These are phyloP conservation scores for Penicillium fimorum DNA, from an alignment of 495 filamentous ascomycete genomes.

Conservation along the genomic window DNA sequence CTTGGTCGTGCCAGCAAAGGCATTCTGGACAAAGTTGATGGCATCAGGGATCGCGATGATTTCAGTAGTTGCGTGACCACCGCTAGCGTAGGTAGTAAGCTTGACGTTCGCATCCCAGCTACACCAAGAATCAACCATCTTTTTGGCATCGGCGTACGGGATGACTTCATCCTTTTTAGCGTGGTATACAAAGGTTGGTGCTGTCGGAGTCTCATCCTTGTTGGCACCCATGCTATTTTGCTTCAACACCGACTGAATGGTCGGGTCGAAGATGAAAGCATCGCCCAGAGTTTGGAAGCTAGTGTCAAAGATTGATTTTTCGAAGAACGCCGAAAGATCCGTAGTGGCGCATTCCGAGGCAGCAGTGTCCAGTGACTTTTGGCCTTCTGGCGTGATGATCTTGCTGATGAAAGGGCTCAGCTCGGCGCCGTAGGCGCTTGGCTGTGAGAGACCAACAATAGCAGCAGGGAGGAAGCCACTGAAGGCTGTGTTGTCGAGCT, in stretches of 20 bases:
- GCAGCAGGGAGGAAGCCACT: constrained; percentile 33
- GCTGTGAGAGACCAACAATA: constrained; percentile 26
- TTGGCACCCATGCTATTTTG: constrained; percentile 28
- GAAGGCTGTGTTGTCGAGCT: constrained; percentile 27
- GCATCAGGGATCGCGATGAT: constrained; percentile 25
- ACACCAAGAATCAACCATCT: constrained; percentile 33
- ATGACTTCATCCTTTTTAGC: constrained; percentile 34
- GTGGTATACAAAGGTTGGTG: constrained; percentile 37
- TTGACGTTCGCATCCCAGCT: constrained; percentile 25
- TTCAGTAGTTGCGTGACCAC: constrained; percentile 34
- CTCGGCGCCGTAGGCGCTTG: constrained; percentile 33
- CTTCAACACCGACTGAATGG: constrained; percentile 19
- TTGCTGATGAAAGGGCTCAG: constrained; percentile 26
- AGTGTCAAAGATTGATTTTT: constrained; percentile 26
- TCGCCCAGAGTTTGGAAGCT: constrained; percentile 28
- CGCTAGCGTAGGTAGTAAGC: constrained; percentile 30
- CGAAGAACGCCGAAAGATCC: constrained; percentile 22
- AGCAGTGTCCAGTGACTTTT: constrained; percentile 15
- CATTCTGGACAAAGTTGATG: constrained; percentile 27
- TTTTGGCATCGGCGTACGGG: constrained; percentile 26
- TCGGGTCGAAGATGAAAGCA: constrained; percentile 24
- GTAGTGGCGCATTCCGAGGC: constrained; percentile 21
- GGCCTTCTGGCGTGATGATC: constrained; percentile 25
- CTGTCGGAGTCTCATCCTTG: constrained; percentile 28
- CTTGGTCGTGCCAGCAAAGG: constrained; percentile 27